Percentiles rank a stretch among this genome's conserved stretches.
phyloP scores from a whole-genome alignment of 345 rosid genomes.

The Triadica sebifera region DNA sequence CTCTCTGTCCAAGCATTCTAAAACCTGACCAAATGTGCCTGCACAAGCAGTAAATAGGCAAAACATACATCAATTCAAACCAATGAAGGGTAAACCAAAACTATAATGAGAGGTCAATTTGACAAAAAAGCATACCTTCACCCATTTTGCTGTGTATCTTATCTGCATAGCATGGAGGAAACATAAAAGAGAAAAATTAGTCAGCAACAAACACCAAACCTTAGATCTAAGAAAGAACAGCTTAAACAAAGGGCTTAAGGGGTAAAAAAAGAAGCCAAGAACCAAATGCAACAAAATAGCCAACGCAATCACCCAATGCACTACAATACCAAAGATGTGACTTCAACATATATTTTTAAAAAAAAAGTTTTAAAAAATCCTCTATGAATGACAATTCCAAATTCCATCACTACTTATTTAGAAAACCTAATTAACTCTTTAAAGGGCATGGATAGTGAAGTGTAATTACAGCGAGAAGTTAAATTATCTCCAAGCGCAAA shows the following conservation, averaged over 20 bases:
- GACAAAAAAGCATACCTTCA: slow-evolving; percentile 47
- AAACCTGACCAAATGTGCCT: slow-evolving; percentile 93
- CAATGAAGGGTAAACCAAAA: slow-evolving; percentile 4
- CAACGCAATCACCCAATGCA: neutral
- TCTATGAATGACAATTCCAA: neutral
- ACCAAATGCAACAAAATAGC: neutral
- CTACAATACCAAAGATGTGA: no score
- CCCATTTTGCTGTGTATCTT: slow-evolving; percentile 88
- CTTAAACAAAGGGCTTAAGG: no score
- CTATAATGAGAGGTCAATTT: neutral
- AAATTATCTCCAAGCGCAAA: slow-evolving; percentile 93
- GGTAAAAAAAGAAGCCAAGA: no score
- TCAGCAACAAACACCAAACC: neutral
- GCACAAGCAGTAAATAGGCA: neutral
- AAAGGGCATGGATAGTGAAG: slow-evolving; percentile 39
- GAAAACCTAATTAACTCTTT: slow-evolving; percentile 1
- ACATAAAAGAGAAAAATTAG: neutral
- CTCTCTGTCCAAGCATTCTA: slow-evolving; percentile 93
- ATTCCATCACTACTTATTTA: neutral
- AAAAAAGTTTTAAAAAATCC: neutral
- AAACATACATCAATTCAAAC: neutral
- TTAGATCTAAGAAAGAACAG: neutral
- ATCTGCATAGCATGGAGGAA: slow-evolving; percentile 42
- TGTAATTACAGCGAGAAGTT: slow-evolving; percentile 87
- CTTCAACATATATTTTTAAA: neutral